phyloP scores from a whole-genome alignment of 78 protist genomes.

The Protostelium mycophagum region DNA sequence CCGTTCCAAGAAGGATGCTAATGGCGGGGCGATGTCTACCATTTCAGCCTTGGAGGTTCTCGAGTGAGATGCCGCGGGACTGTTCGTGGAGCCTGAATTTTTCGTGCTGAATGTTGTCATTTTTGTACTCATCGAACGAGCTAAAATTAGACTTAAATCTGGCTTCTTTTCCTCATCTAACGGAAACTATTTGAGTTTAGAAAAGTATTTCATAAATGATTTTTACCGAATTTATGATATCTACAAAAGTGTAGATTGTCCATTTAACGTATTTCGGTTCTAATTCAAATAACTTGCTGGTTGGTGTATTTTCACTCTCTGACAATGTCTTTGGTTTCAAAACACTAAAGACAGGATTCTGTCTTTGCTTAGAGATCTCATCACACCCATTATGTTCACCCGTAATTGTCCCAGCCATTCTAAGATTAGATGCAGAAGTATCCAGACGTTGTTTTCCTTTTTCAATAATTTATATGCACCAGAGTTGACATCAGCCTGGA shows the following conservation, averaged over 20 bases:
- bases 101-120: no score
- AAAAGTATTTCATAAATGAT: no score
- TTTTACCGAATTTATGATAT: not conserved
- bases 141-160: not conserved
- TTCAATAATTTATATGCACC: not conserved
- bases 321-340: not conserved
- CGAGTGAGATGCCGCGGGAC: not conserved
- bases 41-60: not conserved
- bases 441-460: not conserved
- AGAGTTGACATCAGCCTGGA: not conserved
- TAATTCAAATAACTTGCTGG: not conserved
- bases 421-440: not conserved
- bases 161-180: not conserved
- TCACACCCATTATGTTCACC: not conserved
- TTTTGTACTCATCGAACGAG: not conserved
- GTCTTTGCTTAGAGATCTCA: not conserved
- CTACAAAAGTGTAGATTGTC: not conserved
- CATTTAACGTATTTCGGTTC: not conserved
- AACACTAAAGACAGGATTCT: no score
- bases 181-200: not conserved
- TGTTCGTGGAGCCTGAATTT: no score
- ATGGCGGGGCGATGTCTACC: not conserved
- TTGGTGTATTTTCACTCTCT: not conserved
- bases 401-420: not conserved
- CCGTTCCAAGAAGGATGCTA: not conserved